A percentile compares a stretch with the other conserved stretches of the same genome.
Evolutionary conservation across 1,284 basidiomycete species (phyloP).

Genomic region (Apiotrichum domesticum): DNA sequence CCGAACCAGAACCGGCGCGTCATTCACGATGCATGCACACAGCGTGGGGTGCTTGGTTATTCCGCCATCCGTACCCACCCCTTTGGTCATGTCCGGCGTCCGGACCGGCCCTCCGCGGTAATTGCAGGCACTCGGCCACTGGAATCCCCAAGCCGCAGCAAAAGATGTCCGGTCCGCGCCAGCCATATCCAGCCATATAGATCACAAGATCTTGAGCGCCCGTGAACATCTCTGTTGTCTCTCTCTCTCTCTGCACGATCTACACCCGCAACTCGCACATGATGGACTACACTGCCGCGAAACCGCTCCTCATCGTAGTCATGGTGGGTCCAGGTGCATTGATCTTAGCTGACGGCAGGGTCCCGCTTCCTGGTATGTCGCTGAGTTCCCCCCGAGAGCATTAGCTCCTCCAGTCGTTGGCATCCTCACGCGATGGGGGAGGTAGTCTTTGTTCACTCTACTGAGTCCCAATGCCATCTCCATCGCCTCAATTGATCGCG

Average conservation of each 20-base stretch:
- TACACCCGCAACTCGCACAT: neutral
- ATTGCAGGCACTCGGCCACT: neutral
- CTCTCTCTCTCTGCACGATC: too few relatives aligned
- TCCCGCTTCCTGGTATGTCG: slow-evolving; percentile 37
- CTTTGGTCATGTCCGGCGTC: neutral
- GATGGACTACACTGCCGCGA: slow-evolving; percentile 11
- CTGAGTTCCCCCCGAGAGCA: neutral
- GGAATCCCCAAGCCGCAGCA: too few relatives aligned
- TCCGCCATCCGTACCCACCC: too few relatives aligned
- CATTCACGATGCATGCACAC: too few relatives aligned
- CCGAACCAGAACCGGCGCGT: too few relatives aligned
- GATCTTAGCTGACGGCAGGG: slow-evolving; percentile 21
- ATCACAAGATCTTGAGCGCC: too few relatives aligned
- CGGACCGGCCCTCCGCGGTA: slow-evolving; percentile 9
- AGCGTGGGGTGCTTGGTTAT: too few relatives aligned
- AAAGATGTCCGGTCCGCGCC: too few relatives aligned
- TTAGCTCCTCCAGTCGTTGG: too few relatives aligned
- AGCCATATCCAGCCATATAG: too few relatives aligned
- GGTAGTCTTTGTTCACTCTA: too few relatives aligned
- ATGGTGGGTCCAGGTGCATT: slow-evolving; percentile 33
- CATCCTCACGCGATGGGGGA: neutral
- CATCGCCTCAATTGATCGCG: neutral
- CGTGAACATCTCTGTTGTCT: too few relatives aligned
- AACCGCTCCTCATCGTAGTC: slow-evolving; percentile 45
- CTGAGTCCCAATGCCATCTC: neutral